Evolutionary conservation across 192 early-diverging fungal genomes (phyloP), one percentile per base, ranked within the genome.

Genomic region (Radiomyces spectabilis): DNA sequence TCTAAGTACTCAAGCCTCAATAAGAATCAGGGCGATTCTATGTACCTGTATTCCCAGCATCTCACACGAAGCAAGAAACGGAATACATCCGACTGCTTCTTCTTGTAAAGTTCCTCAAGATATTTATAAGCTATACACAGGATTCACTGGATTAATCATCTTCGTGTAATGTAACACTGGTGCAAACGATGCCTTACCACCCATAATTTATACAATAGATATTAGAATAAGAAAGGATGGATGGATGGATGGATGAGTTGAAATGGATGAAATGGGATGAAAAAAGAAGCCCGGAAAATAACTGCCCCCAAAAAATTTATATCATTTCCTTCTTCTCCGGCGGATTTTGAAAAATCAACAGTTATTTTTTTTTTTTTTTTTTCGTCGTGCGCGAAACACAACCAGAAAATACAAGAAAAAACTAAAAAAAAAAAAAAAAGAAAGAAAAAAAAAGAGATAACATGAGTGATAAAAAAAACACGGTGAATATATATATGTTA

Each of bases 1-100:
- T 25, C n/a, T 1, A 32, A 30, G 26, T 55, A 26, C 21, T 21
- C 32, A 32, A 32, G 13, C 30, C 41, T 47, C 22, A 47, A 47
- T 27, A n/a, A n/a, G 45, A 47, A 47, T 47, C 45, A 47, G 13
- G 5, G 13, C 10, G 25, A 1, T 6, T 19, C 25, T 32, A 12
- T 16, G 57, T 81, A 89, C 83, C 90, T 82, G 87, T 86, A 93
- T 79, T 94, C 92, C 94, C 92, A 94, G 82, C 87, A 90, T 75
- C 94, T 81, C 54, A 97, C 86, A 69, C 94, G 89, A 71, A 91
- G 82, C 63, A 97, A 85, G 85, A 97, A 97, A 74, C 93, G 91
- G 76, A 98, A 83, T 57, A 96, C 93, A 79, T 98, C 95, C 57
- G 91, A 94, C 78, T 95, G 93, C 86, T 95, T 95, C 92, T 95